phyloP scores from a whole-genome alignment of 495 filamentous ascomycete genomes.

The Podospora anserina region DNA sequence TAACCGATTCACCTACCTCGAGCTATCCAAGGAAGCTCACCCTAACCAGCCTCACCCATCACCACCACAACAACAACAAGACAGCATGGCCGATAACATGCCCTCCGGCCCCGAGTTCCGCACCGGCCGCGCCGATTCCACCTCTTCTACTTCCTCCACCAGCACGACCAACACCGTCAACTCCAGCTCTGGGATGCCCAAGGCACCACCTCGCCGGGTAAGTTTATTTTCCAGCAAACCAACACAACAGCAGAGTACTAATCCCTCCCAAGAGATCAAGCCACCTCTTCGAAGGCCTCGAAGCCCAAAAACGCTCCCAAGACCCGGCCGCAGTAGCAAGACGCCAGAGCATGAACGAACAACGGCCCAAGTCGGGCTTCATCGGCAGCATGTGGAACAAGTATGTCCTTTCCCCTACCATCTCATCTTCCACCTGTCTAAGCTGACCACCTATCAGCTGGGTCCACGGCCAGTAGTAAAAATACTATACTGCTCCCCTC shows the following conservation, averaged over 20 bases:
- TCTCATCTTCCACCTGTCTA: not conserved
- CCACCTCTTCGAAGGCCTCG: constrained; percentile 40
- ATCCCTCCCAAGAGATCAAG: constrained; percentile 30
- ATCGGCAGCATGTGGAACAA: constrained; percentile 48
- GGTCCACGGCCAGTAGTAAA: constrained; percentile 20
- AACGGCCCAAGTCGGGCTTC: constrained; percentile 42
- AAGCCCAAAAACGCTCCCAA: constrained; percentile 41
- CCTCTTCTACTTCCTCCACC: constrained; percentile 26
- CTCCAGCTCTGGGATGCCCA: not conserved
- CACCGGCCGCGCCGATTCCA: constrained; percentile 31
- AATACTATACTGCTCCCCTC: no score
- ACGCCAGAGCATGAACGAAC: constrained; percentile 45
- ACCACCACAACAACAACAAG: not conserved
- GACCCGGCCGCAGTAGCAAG: constrained; percentile 40
- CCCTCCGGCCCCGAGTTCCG: constrained; percentile 21
- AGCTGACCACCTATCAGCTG: constrained; percentile 12
- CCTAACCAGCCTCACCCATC: not conserved
- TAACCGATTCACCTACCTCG: not conserved
- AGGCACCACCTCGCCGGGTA: constrained; percentile 15
- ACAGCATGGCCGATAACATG: constrained; percentile 20
- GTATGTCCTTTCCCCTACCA: constrained; percentile 25
- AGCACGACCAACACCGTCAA: not conserved
- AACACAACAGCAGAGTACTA: not conserved
- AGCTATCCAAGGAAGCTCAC: not conserved
- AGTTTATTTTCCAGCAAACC: not conserved